A percentile compares a stretch with the other conserved stretches of the same genome.
Conservation (phyloP, 2,329 filamentous ascomycete species). For the Talaromyces funiculosus region DNA sequence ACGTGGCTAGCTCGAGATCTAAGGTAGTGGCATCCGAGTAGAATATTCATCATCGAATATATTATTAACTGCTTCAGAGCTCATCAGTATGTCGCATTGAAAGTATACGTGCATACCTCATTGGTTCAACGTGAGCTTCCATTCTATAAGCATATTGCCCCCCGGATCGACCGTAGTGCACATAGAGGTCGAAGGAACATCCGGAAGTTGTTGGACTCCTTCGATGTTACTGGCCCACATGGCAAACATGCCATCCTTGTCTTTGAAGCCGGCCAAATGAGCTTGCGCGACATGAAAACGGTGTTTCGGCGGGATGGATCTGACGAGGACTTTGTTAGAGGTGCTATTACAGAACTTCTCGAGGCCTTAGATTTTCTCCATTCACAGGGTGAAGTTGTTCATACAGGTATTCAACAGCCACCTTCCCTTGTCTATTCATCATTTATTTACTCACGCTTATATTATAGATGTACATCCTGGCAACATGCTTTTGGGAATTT, state of each 20-base stretch:
- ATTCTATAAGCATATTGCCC: slow-evolving; percentile 40
- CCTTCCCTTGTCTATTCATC: no score
- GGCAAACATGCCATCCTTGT: slow-evolving; percentile 30
- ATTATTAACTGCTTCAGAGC: not conserved
- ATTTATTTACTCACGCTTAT: not conserved
- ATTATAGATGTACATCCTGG: no score
- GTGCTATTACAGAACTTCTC: slow-evolving; percentile 37
- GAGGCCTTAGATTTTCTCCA: slow-evolving; percentile 44
- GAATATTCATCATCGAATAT: no score
- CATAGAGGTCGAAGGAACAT: slow-evolving; percentile 28
- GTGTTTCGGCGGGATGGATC: slow-evolving; percentile 28
- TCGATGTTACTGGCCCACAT: slow-evolving; percentile 2
- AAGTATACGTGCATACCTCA: not conserved
- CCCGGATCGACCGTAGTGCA: not conserved
- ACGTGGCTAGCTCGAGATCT: slow-evolving; percentile 30
- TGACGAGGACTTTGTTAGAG: slow-evolving; percentile 27
- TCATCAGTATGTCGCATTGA: not conserved
- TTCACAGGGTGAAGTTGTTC: slow-evolving; percentile 41
- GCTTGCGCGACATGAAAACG: slow-evolving; percentile 33
- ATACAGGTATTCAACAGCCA: slow-evolving; percentile 34
- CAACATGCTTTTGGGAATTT: slow-evolving; percentile 39
- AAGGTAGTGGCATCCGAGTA: not conserved
- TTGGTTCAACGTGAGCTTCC: slow-evolving; percentile 28
- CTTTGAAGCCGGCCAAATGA: slow-evolving; percentile 41
- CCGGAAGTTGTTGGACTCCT: slow-evolving; percentile 5